These are phyloP conservation scores for Arthroderma sp. DNA, from an alignment of 2,329 filamentous ascomycete species.

Conservation along the genomic window DNA sequence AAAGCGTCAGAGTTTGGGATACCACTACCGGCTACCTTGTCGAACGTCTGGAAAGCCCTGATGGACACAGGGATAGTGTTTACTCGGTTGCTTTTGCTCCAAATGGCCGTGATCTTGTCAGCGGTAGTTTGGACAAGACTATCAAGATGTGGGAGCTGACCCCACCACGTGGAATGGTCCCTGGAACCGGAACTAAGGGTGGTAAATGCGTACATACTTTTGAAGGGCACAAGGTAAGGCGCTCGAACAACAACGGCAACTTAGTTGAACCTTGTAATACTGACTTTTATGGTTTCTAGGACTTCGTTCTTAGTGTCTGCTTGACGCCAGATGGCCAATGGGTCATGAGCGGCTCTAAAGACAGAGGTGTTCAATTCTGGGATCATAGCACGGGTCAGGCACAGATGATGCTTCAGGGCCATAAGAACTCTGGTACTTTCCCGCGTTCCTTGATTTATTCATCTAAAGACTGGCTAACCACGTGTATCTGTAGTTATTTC, in stretches of 20 bases:
- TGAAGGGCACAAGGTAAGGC: conserved; percentile 80
- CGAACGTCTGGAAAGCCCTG: conserved; percentile 80
- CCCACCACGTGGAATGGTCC: conserved; percentile 52
- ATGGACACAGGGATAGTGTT: conserved; percentile 93
- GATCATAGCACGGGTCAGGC: conserved; percentile 85
- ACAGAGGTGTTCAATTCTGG: conserved; percentile 97
- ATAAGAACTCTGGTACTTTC: conserved; percentile 71
- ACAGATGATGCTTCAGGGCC: conserved; percentile 95
- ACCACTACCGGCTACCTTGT: conserved; percentile 72
- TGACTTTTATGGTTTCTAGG: conserved; percentile 37
- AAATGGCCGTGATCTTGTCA: conserved; percentile 82
- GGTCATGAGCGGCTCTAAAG: conserved; percentile 96
- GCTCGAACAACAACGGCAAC: too few species aligned
- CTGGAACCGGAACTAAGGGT: conserved; percentile 58
- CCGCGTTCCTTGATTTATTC: background rate
- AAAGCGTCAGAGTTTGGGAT: conserved; percentile 97
- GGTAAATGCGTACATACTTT: conserved; percentile 95
- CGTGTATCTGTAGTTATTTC: conserved; percentile 59
- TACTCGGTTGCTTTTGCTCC: conserved; percentile 95
- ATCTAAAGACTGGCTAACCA: background rate
- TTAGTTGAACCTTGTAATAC: background rate
- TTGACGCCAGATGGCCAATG: conserved; percentile 87
- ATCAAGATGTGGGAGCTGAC: conserved; percentile 99
- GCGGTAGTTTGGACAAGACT: conserved; percentile 89
- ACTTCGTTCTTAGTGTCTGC: conserved; percentile 92